phyloP scores from a whole-genome alignment of 306 rosid species.

The Begonia peltatifolia region DNA sequence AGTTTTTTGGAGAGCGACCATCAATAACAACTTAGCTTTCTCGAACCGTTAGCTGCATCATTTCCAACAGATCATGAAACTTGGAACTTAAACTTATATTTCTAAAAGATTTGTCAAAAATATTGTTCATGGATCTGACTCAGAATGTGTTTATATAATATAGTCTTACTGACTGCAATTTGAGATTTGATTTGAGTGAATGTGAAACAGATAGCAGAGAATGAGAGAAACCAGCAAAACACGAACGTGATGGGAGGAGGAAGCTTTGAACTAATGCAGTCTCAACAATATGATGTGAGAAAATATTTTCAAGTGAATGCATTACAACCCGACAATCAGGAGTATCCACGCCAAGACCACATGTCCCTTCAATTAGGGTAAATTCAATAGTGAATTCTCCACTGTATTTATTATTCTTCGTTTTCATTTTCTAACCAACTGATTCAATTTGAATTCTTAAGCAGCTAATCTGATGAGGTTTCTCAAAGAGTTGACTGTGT shows the following conservation, averaged over 20 bases:
- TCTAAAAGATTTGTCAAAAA: no score
- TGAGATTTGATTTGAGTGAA: neutral
- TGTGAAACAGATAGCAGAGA: constrained; percentile 59
- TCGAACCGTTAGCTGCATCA: no score
- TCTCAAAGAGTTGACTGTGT: no score
- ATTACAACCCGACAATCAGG: constrained; percentile 42
- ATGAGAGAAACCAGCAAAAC: constrained; percentile 63
- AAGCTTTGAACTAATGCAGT: constrained; percentile 48
- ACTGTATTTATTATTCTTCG: no score
- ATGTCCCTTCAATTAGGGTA: constrained; percentile 82
- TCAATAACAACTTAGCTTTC: no score
- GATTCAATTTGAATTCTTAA: no score
- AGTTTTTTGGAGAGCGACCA: no score
- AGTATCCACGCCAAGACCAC: constrained; percentile 64
- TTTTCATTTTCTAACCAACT: no score
- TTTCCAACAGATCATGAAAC: no score
- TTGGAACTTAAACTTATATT: no score
- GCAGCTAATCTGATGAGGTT: no score
- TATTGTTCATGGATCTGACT: neutral
- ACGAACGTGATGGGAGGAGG: constrained; percentile 33
- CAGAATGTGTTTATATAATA: neutral
- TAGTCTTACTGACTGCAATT: neutral
- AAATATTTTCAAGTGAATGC: constrained; percentile 80
- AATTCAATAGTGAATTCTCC: neutral
- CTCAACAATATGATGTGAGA: constrained; percentile 49